Conservation (phyloP, 495 filamentous ascomycete species). For the Neurospora sp. region DNA sequence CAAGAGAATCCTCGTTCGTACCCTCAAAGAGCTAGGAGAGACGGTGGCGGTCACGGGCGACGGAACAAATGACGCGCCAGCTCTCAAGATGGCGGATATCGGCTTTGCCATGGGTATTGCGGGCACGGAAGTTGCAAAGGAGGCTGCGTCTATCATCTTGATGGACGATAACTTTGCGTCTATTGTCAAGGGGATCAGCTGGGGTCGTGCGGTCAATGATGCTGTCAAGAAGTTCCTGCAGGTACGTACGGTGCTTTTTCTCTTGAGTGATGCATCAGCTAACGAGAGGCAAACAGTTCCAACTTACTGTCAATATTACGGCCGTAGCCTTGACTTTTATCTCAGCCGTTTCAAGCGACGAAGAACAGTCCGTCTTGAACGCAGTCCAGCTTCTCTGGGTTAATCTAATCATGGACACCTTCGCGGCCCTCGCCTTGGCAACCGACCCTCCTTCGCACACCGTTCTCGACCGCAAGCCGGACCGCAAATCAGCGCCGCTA, state of each 20-base stretch:
- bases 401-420: conserved; percentile 90
- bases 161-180: conserved; percentile 86
- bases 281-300: conserved; percentile 46
- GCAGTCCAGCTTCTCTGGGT: conserved; percentile 89
- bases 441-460: conserved; percentile 73
- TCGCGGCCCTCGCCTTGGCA: conserved; percentile 76
- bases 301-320: conserved; percentile 86
- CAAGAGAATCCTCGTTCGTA: conserved; percentile 67
- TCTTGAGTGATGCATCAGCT: not conserved
- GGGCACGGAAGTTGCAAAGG: conserved; percentile 85
- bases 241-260: conserved; percentile 24
- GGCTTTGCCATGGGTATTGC: conserved; percentile 94
- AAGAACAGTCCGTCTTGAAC: conserved; percentile 65
- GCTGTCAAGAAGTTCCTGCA: conserved; percentile 83
- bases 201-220: conserved; percentile 88
- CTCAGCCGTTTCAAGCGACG: conserved; percentile 58
- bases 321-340: conserved; percentile 77
- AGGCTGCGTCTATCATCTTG: conserved; percentile 81
- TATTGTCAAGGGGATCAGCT: conserved; percentile 81
- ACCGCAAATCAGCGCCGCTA: conserved; percentile 59
- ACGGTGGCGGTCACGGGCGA: conserved; percentile 82
- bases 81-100: conserved; percentile 76
- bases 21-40: conserved; percentile 64
- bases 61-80: conserved; percentile 84
- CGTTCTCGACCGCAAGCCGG: conserved; percentile 69